Percentiles rank a stretch among this genome's conserved stretches.
Conservation (phyloP, 495 filamentous ascomycete genomes). For the Podospora sp. region DNA sequence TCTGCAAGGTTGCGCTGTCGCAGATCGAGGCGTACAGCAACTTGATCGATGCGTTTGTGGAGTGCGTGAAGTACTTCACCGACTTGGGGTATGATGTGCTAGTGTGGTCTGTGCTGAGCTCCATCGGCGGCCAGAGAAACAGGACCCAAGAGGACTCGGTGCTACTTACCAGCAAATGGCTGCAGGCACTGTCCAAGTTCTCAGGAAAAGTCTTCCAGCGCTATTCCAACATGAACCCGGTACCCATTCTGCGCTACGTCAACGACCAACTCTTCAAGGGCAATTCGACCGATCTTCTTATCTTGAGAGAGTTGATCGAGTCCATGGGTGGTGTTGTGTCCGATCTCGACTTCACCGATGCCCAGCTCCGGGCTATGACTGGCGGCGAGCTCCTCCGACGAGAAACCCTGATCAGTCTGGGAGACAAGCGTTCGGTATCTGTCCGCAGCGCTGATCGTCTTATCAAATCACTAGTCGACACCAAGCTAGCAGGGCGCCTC, state of each 20-base stretch:
- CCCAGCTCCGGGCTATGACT: conserved; percentile 81
- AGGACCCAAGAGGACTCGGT: conserved; percentile 78
- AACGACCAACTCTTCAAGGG: conserved; percentile 76
- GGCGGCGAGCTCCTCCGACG: conserved; percentile 78
- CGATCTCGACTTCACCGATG: conserved; percentile 81
- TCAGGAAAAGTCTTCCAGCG: conserved; percentile 84
- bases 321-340: conserved; percentile 93
- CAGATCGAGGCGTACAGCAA: conserved; percentile 93
- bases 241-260: conserved; percentile 87
- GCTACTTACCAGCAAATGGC: conserved; percentile 85
- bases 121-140: conserved; percentile 73
- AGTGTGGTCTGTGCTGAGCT: conserved; percentile 82
- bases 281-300: conserved; percentile 82
- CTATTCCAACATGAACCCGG: conserved; percentile 77
- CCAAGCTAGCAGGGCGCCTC: conserved; percentile 71
- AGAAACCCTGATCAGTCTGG: conserved; percentile 73
- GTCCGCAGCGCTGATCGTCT: conserved; percentile 69
- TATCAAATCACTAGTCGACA: conserved; percentile 74
- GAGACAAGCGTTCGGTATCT: conserved; percentile 74
- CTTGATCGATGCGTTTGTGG: conserved; percentile 87
- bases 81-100: conserved; percentile 90
- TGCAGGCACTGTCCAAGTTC: conserved; percentile 81
- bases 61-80: conserved; percentile 91
- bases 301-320: conserved; percentile 82
- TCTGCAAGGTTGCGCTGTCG: conserved; percentile 81